Conservation (phyloP, 2,329 filamentous ascomycete genomes). For the Penicillium sp. region DNA sequence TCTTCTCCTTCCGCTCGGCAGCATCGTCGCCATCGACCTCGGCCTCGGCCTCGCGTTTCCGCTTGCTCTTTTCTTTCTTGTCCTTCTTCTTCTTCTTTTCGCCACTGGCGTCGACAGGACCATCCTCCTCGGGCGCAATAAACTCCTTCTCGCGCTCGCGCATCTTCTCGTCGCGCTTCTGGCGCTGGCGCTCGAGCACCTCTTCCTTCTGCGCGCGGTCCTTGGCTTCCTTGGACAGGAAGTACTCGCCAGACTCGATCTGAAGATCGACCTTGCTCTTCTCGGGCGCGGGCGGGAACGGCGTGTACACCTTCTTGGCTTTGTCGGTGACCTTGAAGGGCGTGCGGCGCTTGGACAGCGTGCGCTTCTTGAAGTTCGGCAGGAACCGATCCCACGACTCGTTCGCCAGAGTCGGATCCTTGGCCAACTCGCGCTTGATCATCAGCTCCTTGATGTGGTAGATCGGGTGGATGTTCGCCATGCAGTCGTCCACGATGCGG, state of each 20-base stretch:
- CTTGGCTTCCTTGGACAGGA: constrained; percentile 88
- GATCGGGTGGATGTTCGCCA: constrained; percentile 86
- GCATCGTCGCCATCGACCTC: constrained; percentile 33
- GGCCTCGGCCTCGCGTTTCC: constrained; percentile 37
- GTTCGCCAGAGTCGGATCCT: constrained; percentile 78
- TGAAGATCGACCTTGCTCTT: constrained; percentile 99
- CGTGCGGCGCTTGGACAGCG: constrained; percentile 74
- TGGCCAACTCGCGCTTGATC: constrained; percentile 89
- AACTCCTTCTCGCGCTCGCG: constrained; percentile 83
- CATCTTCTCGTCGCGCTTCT: constrained; percentile 84
- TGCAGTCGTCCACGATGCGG: constrained; percentile 87
- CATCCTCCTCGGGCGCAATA: constrained; percentile 76
- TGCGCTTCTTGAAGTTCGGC: constrained; percentile 94
- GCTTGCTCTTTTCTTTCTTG: constrained; percentile 45
- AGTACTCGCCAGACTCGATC: constrained; percentile 97
- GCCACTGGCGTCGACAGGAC: constrained; percentile 54
- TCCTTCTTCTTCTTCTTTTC: constrained; percentile 53
- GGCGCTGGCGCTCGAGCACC: constrained; percentile 76
- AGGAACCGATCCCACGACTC: constrained; percentile 97
- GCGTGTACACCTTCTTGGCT: constrained; percentile 89
- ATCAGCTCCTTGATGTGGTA: constrained; percentile 95
- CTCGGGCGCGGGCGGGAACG: constrained; percentile 93
- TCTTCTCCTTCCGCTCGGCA: constrained; percentile 60
- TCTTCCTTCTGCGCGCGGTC: constrained; percentile 77
- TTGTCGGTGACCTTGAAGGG: constrained; percentile 90